A percentile compares a stretch with the other conserved stretches of the same genome.
Conservation (phyloP, 176 grass and related monocot species). For the Alopecurus myosuroides region DNA sequence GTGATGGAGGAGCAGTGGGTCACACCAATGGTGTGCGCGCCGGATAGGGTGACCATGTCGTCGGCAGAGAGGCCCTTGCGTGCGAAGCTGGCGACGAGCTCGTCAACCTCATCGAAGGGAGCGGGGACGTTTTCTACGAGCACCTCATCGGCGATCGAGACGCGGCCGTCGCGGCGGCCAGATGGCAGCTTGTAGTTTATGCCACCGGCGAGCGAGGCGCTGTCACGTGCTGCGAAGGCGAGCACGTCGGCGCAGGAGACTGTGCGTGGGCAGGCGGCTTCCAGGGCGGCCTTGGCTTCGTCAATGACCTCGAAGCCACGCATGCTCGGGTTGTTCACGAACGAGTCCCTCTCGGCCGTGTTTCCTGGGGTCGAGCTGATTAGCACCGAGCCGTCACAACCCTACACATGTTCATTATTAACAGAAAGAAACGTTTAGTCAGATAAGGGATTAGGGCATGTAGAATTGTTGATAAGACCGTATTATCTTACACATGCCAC, state of each 20-base stretch:
- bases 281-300: constrained; percentile 46
- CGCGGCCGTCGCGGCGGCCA: constrained; percentile 47
- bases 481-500: too few relatives aligned
- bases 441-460: too few relatives aligned
- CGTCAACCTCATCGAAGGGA: neutral
- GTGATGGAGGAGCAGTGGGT: constrained; percentile 52
- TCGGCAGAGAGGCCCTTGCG: constrained; percentile 25
- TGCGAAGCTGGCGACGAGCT: constrained; percentile 17
- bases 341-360: constrained; percentile 30
- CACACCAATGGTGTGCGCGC: constrained; percentile 43
- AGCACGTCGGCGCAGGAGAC: constrained; percentile 64
- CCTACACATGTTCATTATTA: neutral
- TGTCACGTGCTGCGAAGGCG: constrained; percentile 51
- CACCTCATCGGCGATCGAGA: constrained; percentile 20
- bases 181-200: constrained; percentile 25
- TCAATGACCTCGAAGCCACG: constrained; percentile 49
- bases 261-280: constrained; percentile 41
- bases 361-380: constrained; percentile 35
- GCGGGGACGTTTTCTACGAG: constrained; percentile 21
- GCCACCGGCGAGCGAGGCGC: constrained; percentile 20
- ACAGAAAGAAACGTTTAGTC: neutral
- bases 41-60: constrained; percentile 45
- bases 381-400: constrained; percentile 50
- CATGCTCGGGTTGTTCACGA: constrained; percentile 47
- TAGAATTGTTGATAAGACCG: too few relatives aligned